Percentiles rank a stretch among this genome's conserved stretches.
phyloP scores from a whole-genome alignment of 768 basidiomycete species.

The Mycena rosella region DNA sequence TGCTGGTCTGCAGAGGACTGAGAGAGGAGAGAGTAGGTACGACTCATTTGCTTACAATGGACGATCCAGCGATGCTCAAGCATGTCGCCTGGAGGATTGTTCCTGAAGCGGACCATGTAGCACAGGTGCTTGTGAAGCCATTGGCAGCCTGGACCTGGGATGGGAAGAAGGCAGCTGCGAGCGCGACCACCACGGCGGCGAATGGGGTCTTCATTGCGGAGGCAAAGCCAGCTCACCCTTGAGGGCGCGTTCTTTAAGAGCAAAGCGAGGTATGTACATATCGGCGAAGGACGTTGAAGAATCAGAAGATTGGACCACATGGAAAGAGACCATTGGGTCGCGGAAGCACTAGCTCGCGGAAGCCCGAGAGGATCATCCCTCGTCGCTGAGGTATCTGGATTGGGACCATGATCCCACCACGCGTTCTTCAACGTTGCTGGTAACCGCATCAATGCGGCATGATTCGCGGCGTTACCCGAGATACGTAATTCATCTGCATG shows the following conservation, averaged over 20 bases:
- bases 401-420: neutral
- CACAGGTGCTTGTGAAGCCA: conserved; percentile 17
- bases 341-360: neutral
- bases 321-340: conserved; percentile 8
- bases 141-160: conserved; percentile 13
- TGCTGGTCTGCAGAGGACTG: conserved; percentile 9
- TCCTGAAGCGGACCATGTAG: conserved; percentile 22
- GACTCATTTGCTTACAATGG: conserved; percentile 6
- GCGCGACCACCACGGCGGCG: conserved; percentile 12
- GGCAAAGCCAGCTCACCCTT: conserved; percentile 12
- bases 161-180: conserved; percentile 17
- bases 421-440: conserved; percentile 1
- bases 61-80: conserved; percentile 4
- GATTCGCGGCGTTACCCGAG: neutral
- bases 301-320: conserved; percentile 17
- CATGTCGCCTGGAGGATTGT: conserved; percentile 24
- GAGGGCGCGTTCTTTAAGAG: conserved; percentile 15
- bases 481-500: neutral
- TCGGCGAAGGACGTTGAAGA: neutral
- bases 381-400: neutral
- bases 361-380: neutral
- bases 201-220: conserved; percentile 23
- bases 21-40: neutral
- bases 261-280: neutral
- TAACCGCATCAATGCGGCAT: conserved; percentile 6